A percentile compares a stretch with the other conserved stretches of the same genome.
These are phyloP conservation scores for Alternaria alternata DNA, from an alignment of 2,329 filamentous ascomycete species.

Conservation along the genomic window DNA sequence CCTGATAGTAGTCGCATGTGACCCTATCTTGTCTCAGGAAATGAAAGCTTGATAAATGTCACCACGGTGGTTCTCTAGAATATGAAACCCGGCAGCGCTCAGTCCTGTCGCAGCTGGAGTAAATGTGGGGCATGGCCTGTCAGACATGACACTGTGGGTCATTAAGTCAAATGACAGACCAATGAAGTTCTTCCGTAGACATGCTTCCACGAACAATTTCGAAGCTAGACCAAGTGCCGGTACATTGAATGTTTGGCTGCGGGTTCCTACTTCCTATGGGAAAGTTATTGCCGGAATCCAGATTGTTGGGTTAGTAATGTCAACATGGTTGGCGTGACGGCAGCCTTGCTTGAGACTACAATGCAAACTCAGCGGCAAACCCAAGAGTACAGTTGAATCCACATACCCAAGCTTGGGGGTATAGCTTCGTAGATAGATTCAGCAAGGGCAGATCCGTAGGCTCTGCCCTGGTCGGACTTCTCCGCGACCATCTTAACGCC, in stretches of 20 bases:
- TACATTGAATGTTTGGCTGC: not conserved
- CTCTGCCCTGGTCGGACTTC: not conserved
- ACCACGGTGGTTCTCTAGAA: not conserved
- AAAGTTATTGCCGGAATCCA: not conserved
- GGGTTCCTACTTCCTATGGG: not conserved
- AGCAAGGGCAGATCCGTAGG: not conserved
- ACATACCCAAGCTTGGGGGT: not conserved
- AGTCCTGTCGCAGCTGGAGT: conserved; percentile 5
- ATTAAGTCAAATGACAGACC: not conserved
- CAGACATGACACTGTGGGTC: conserved; percentile 5
- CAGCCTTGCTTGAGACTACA: not conserved
- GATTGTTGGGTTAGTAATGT: not conserved
- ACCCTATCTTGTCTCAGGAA: not conserved
- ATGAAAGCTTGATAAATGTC: not conserved
- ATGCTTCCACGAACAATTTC: not conserved
- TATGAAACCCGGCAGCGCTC: conserved; percentile 1
- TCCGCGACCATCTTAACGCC: not conserved
- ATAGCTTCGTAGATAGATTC: not conserved
- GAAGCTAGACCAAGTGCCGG: not conserved
- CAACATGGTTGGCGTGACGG: not conserved
- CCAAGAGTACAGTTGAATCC: not conserved
- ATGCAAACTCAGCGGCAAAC: not conserved
- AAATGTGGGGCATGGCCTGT: conserved; percentile 10
- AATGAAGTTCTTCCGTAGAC: not conserved
- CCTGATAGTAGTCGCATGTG: not conserved